Base-by-base conservation (phyloP, 768 basidiomycete species). In the Tulasnella sp. region DNA sequence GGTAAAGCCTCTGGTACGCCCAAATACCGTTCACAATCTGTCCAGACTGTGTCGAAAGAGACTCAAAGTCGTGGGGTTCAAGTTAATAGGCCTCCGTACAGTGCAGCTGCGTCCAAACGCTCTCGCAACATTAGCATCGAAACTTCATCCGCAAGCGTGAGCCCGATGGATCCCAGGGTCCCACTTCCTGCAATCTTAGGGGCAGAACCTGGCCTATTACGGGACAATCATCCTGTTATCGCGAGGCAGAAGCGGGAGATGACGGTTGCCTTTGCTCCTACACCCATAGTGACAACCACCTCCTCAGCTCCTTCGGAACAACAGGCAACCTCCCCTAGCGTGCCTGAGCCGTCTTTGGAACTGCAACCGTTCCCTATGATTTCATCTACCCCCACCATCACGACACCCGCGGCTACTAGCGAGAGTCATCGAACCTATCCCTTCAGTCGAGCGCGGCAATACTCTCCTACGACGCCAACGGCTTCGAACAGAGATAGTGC, bases 1-100 rank as follows among this genome's bases (percentile, higher is more conserved):
- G 64, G 67, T 47, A 66, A 66, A n/a, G 67, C 69, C 47, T 64
- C 70, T 0, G 65, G 66, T 69, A 68, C 72, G 70, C 23, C 73
- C 66, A 74, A 76, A 67, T 88, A 90, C 65, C 78, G 76, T 55
- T 77, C 79, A 41, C 74, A 80, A 63, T 87, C 84, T 61, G 80
- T 88, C 60, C 89, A 92, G 73, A 89, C 88, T 53, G 71, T 76
- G 61, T 69, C 74, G 42, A 75, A 74, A 52, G 79, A 82, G 66
- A 77, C 75, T 65, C 74, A 75, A 55, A 76, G 74, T 65, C 76
- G 80, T 68, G 76, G 75, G 45, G 76, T 86, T 60, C 88, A 89
- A 75, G 82, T 80, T 51, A 52, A 42, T 41, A 48, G 29, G 27
- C 63, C 29, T 17, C 27, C 49, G n/a, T 62, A 58, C 30, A n/a